Percentiles rank a stretch among this genome's conserved stretches.
These are phyloP conservation scores for Fusarium paranaense DNA, from an alignment of 2,329 filamentous ascomycete species.

Conservation along the genomic window DNA sequence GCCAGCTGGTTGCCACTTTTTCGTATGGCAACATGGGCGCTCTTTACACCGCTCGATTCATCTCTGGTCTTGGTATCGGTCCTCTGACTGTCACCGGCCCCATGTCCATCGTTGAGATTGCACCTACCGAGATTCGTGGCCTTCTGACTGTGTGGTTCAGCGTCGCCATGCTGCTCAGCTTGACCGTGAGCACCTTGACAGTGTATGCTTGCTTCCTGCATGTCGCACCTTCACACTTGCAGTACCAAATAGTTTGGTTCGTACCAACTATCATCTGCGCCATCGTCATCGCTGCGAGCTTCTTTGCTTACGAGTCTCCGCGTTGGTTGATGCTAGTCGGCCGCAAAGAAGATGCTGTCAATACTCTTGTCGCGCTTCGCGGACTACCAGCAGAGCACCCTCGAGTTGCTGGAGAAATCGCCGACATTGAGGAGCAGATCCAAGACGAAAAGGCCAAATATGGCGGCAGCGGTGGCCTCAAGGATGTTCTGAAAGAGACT, in stretches of 20 bases:
- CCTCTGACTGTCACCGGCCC: slow-evolving; percentile 52
- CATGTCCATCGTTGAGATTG: slow-evolving; percentile 54
- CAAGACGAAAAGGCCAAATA: slow-evolving; percentile 19
- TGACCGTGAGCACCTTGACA: slow-evolving; percentile 47
- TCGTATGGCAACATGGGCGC: slow-evolving; percentile 40
- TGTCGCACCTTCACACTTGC: slow-evolving; percentile 19
- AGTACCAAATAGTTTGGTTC: slow-evolving; percentile 46
- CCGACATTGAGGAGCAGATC: slow-evolving; percentile 44
- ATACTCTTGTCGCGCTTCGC: slow-evolving; percentile 36
- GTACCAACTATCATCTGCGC: slow-evolving; percentile 43
- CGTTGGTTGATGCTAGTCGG: slow-evolving; percentile 50
- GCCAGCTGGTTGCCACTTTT: slow-evolving; percentile 49
- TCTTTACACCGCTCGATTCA: slow-evolving; percentile 52
- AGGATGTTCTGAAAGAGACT: slow-evolving; percentile 49
- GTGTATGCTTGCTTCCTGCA: slow-evolving; percentile 49
- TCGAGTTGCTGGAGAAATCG: slow-evolving; percentile 42
- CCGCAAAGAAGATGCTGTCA: slow-evolving; percentile 43
- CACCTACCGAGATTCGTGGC: slow-evolving; percentile 53
- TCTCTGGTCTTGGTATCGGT: slow-evolving; percentile 54
- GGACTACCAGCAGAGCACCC: slow-evolving; percentile 43
- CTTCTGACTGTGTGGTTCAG: slow-evolving; percentile 52
- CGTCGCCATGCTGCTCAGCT: slow-evolving; percentile 50
- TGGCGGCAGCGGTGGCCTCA: slow-evolving; percentile 17
- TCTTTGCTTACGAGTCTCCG: slow-evolving; percentile 53
- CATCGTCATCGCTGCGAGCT: slow-evolving; percentile 42